A percentile compares a stretch with the other conserved stretches of the same genome.
phyloP scores from a whole-genome alignment of 2,329 filamentous ascomycete genomes.

The Colletotrichum caudatum region DNA sequence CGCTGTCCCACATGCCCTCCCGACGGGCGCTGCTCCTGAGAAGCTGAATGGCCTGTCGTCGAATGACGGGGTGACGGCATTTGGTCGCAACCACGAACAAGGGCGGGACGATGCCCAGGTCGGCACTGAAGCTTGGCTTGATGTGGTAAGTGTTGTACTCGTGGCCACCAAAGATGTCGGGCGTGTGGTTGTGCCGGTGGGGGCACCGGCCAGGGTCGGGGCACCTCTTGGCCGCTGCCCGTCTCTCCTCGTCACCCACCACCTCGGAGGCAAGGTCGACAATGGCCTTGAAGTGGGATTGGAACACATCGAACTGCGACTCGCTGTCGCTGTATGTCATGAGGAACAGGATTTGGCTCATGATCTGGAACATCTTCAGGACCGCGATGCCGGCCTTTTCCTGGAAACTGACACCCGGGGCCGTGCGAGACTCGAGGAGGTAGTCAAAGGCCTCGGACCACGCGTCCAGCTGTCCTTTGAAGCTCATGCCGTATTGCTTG shows the following conservation, averaged over 20 bases:
- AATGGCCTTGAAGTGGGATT: slow-evolving; percentile 64
- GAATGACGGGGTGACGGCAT: slow-evolving; percentile 68
- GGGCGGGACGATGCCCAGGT: slow-evolving; percentile 73
- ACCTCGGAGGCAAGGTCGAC: slow-evolving; percentile 70
- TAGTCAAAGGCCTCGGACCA: slow-evolving; percentile 70
- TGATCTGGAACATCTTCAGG: slow-evolving; percentile 72
- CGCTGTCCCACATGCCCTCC: slow-evolving; percentile 78
- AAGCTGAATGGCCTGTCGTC: slow-evolving; percentile 71
- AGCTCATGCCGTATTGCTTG: slow-evolving; percentile 60
- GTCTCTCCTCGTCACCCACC: slow-evolving; percentile 67
- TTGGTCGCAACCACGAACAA: slow-evolving; percentile 76
- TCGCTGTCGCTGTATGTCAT: slow-evolving; percentile 72
- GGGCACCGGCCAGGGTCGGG: slow-evolving; percentile 58
- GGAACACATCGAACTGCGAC: slow-evolving; percentile 68
- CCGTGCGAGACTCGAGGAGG: slow-evolving; percentile 62
- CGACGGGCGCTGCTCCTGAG: slow-evolving; percentile 70
- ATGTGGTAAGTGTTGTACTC: slow-evolving; percentile 63
- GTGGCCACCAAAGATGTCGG: slow-evolving; percentile 56
- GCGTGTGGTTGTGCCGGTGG: slow-evolving; percentile 52
- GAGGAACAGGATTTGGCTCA: slow-evolving; percentile 67
- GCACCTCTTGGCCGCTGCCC: slow-evolving; percentile 60
- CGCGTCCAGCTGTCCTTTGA: slow-evolving; percentile 63
- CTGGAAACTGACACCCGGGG: slow-evolving; percentile 63
- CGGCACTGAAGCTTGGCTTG: slow-evolving; percentile 72
- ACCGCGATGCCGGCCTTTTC: slow-evolving; percentile 71